A percentile compares a stretch with the other conserved stretches of the same genome.
Evolutionary conservation across 306 rosid genomes (phyloP).

Genomic region (Lotus japonicus): DNA sequence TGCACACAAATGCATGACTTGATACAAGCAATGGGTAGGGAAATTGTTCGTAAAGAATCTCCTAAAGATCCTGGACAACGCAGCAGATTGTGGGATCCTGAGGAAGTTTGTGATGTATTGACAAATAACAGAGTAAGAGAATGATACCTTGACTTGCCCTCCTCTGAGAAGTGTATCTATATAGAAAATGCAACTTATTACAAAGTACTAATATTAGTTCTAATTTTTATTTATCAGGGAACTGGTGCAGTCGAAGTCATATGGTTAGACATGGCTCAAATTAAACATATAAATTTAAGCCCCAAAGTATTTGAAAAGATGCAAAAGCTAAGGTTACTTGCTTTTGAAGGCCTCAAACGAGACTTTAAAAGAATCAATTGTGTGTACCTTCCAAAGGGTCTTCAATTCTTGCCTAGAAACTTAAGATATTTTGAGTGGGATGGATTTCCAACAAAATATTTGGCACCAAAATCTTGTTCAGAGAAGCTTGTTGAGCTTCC

Average conservation of each 20-base stretch:
- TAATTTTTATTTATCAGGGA: not conserved
- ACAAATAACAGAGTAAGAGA: not conserved
- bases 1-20: conserved; percentile 19
- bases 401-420: not conserved
- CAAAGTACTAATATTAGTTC: not conserved
- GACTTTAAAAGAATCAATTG: not conserved
- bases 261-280: not conserved
- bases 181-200: not conserved
- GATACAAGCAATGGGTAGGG: conserved; percentile 20
- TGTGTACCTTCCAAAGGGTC: not conserved
- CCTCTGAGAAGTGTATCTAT: not conserved
- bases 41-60: conserved; percentile 15
- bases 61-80: not conserved
- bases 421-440: not conserved
- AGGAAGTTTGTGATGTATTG: not conserved
- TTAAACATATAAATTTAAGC: not conserved
- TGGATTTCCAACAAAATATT: not conserved
- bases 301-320: not conserved
- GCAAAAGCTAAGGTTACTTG: not conserved
- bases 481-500: not conserved
- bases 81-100: not conserved
- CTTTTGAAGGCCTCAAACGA: not conserved
- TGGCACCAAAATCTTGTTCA: not conserved
- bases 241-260: not conserved
- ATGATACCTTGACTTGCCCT: not conserved